A percentile compares a stretch with the other conserved stretches of the same genome.
These are phyloP conservation scores for Aegle marmelos DNA, from an alignment of 345 rosid species.

Conservation along the genomic window DNA sequence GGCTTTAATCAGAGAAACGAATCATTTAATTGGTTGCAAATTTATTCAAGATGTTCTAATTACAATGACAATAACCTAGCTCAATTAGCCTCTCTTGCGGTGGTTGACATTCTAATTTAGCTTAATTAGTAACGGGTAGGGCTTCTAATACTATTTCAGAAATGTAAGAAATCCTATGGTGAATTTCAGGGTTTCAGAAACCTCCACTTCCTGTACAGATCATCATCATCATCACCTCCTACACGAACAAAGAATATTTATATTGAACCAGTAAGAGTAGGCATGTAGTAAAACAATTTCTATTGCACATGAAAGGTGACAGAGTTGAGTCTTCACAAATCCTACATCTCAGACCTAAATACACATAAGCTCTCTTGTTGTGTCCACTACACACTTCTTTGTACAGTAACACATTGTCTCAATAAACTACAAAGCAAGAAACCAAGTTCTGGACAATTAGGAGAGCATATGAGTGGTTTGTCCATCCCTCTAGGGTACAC, in stretches of 20 bases:
- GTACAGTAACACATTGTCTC: conserved; percentile 9
- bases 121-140: not conserved
- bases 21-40: too few relatives aligned
- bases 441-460: not conserved
- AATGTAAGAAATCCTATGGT: not conserved
- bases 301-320: not conserved
- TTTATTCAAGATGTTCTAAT: too few relatives aligned
- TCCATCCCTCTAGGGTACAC: not conserved
- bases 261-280: not conserved
- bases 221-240: not conserved
- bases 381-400: not conserved
- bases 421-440: not conserved
- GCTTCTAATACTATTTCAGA: not conserved
- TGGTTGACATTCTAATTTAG: too few relatives aligned
- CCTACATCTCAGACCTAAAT: not conserved
- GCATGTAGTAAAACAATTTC: not conserved
- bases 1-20: too few relatives aligned
- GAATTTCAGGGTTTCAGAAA: not conserved
- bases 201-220: not conserved
- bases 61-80: too few relatives aligned
- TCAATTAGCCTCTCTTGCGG: too few relatives aligned
- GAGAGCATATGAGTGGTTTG: not conserved
- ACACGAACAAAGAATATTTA: not conserved
- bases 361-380: not conserved
- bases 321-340: not conserved